Conservation (phyloP, 345 rosid species). For the Luvunga scandens region DNA sequence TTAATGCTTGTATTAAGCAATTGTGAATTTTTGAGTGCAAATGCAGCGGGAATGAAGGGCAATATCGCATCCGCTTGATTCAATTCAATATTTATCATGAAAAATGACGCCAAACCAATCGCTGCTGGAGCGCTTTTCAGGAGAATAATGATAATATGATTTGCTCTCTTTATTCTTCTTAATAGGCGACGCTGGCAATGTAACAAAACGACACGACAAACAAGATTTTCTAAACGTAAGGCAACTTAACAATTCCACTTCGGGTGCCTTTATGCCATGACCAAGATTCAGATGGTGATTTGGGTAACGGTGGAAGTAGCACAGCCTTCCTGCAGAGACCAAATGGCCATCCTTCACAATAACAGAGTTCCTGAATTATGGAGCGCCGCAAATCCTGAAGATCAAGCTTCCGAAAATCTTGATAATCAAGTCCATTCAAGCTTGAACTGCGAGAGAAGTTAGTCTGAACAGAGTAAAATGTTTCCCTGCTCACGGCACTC, state of each 20-base stretch:
- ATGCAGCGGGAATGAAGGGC: no score
- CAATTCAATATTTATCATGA: no score
- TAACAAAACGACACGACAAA: no score
- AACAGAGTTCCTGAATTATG: conserved; percentile 64
- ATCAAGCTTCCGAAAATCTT: conserved; percentile 29
- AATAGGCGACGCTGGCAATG: no score
- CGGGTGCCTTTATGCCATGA: conserved; percentile 59
- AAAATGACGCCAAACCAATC: no score
- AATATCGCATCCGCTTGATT: no score
- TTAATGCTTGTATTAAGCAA: no score
- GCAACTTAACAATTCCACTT: conserved; percentile 29
- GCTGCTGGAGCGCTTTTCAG: no score
- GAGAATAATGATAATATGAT: no score
- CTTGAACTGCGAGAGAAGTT: conserved; percentile 64
- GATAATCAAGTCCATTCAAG: conserved; percentile 32
- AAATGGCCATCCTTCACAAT: conserved; percentile 90
- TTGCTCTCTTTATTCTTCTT: no score
- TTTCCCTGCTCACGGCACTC: conserved; percentile 52
- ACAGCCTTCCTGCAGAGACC: conserved; percentile 77
- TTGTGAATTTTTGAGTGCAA: no score
- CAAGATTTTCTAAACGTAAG: conserved; percentile 21
- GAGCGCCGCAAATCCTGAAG: conserved; percentile 41
- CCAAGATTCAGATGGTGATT: conserved; percentile 92
- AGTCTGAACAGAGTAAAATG: conserved; percentile 47
- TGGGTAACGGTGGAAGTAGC: conserved; percentile 87